These are phyloP conservation scores for Serendipita sp. DNA, from an alignment of 768 basidiomycete species.

Conservation along the genomic window DNA sequence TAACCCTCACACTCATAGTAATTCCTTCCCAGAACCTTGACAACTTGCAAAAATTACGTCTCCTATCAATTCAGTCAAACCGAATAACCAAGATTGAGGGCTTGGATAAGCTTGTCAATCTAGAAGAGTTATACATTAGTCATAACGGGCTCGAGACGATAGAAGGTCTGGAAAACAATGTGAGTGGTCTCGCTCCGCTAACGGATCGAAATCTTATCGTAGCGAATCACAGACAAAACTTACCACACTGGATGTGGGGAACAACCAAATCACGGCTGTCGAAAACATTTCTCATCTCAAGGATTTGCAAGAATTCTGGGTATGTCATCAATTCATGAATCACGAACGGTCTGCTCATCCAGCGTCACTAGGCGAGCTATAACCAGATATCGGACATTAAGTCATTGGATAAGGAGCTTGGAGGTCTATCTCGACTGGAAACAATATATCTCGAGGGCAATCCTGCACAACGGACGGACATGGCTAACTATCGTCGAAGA, in stretches of 20 bases:
- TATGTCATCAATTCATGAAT: conserved; percentile 21
- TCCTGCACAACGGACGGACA: conserved; percentile 72
- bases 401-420: conserved; percentile 52
- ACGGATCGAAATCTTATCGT: not conserved
- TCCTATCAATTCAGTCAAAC: conserved; percentile 87
- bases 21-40: conserved; percentile 40
- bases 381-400: conserved; percentile 66
- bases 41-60: conserved; percentile 55
- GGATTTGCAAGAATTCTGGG: conserved; percentile 88
- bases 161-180: conserved; percentile 77
- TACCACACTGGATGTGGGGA: conserved; percentile 73
- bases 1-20: not conserved
- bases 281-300: conserved; percentile 71
- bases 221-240: conserved; percentile 36
- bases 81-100: conserved; percentile 79
- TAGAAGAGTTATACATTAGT: conserved; percentile 85
- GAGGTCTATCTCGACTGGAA: conserved; percentile 40
- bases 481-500: conserved; percentile 70
- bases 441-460: conserved; percentile 95
- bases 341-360: not conserved
- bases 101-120: conserved; percentile 48
- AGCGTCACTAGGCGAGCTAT: conserved; percentile 54
- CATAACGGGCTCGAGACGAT: conserved; percentile 80
- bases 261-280: conserved; percentile 63
- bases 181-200: conserved; percentile 25